Conservation (phyloP, 768 basidiomycete genomes). For the Cystofilobasidium macerans region DNA sequence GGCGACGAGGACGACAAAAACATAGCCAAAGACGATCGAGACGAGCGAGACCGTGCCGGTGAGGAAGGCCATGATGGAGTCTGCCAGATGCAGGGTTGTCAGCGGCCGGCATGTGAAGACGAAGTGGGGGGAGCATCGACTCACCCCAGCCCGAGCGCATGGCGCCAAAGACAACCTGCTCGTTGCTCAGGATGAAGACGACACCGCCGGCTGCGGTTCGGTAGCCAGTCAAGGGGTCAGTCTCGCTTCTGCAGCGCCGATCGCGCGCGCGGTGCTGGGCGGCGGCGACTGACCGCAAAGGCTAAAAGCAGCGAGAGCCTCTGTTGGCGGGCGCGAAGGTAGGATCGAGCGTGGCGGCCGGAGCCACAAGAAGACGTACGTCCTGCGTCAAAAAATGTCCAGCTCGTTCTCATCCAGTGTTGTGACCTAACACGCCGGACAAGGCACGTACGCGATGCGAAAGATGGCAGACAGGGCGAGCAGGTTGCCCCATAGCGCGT, state of each 20-base stretch:
- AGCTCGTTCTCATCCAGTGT: neutral
- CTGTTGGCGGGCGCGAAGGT: conserved; percentile 86
- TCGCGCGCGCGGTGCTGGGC: too few relatives aligned
- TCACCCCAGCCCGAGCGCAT: conserved; percentile 77
- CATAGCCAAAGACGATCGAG: conserved; percentile 78
- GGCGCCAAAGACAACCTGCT: conserved; percentile 78
- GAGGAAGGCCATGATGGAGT: conserved; percentile 74
- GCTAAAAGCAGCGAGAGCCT: conserved; percentile 77
- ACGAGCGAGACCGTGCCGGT: conserved; percentile 76
- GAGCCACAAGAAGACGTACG: conserved; percentile 91
- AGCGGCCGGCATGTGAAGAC: neutral
- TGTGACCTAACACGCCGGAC: too few relatives aligned
- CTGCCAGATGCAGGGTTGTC: conserved; percentile 38
- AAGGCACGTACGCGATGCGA: conserved; percentile 47
- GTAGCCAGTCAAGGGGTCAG: too few relatives aligned
- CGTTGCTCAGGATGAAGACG: conserved; percentile 77
- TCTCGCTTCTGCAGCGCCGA: too few relatives aligned
- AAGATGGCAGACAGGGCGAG: conserved; percentile 66
- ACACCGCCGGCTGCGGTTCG: conserved; percentile 72
- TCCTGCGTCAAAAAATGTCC: conserved; percentile 34
- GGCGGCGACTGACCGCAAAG: conserved; percentile 51
- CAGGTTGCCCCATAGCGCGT: conserved; percentile 79
- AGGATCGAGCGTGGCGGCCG: conserved; percentile 69
- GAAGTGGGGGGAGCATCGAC: conserved; percentile 29
- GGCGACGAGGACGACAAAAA: conserved; percentile 58